These are phyloP conservation scores for Botryotinia globosa DNA, from an alignment of 2,329 filamentous ascomycete species.

Conservation along the genomic window DNA sequence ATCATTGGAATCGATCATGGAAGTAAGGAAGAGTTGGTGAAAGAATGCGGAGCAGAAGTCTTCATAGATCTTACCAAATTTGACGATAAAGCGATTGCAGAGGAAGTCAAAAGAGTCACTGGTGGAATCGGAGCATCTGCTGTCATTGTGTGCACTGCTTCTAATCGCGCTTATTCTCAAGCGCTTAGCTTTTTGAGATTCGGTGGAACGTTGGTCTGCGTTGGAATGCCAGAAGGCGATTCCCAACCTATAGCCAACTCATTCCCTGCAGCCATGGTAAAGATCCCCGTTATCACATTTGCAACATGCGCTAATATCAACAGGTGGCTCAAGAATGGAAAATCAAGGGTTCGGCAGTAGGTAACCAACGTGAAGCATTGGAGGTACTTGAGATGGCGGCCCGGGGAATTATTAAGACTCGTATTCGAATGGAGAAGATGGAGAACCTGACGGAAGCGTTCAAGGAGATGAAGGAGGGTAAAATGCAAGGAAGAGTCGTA, in stretches of 20 bases:
- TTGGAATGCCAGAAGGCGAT: conserved; percentile 50
- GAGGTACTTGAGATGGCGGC: conserved; percentile 49
- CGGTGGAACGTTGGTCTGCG: conserved; percentile 50
- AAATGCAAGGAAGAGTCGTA: conserved; percentile 48
- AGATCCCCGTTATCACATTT: background rate
- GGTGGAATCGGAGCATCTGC: conserved; percentile 57
- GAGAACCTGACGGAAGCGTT: conserved; percentile 47
- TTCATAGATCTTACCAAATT: conserved; percentile 61
- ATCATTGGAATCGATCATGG: conserved; percentile 65
- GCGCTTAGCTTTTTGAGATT: conserved; percentile 47
- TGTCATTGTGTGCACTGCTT: conserved; percentile 55
- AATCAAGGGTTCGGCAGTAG: conserved; percentile 51
- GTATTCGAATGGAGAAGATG: conserved; percentile 47
- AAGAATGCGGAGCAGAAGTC: conserved; percentile 60
- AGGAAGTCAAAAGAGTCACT: conserved; percentile 55
- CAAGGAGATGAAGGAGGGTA: conserved; percentile 45
- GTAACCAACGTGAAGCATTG: conserved; percentile 49
- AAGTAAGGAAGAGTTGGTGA: conserved; percentile 57
- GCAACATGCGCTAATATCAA: conserved; percentile 11
- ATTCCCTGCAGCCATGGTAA: conserved; percentile 41
- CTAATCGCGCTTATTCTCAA: conserved; percentile 51
- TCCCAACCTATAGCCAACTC: conserved; percentile 46
- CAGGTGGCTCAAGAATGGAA: conserved; percentile 42
- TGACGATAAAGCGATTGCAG: conserved; percentile 49
- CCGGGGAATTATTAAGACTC: conserved; percentile 47